Evolutionary conservation across 2,329 filamentous ascomycete species (phyloP).

Genomic region (Ascochyta pisi): DNA sequence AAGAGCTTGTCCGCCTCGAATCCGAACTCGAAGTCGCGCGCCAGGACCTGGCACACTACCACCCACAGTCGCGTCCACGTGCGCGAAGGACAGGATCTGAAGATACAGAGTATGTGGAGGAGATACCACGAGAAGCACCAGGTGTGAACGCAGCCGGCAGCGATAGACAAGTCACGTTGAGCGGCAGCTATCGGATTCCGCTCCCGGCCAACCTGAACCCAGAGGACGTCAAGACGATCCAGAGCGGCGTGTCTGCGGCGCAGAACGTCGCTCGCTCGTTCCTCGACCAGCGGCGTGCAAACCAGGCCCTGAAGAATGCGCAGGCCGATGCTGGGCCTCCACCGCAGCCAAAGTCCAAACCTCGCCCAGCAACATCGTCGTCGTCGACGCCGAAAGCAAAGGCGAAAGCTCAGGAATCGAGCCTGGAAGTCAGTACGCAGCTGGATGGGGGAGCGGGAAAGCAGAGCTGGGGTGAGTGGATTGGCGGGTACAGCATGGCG

Average conservation of each 20-base stretch:
- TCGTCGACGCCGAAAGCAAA: conserved; percentile 12
- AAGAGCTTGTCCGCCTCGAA: conserved; percentile 42
- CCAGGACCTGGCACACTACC: conserved; percentile 38
- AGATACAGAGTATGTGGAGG: conserved; percentile 36
- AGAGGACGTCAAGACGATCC: conserved; percentile 43
- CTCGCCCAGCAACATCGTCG: background rate
- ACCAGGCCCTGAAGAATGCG: conserved; percentile 6
- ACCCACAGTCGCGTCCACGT: conserved; percentile 2
- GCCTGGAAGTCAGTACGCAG: conserved; percentile 18
- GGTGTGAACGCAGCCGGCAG: background rate
- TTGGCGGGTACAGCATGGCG: conserved; percentile 48
- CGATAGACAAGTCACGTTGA: conserved; percentile 44
- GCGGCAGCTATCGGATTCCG: conserved; percentile 47
- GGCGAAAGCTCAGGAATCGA: conserved; percentile 3
- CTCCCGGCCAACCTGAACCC: conserved; percentile 42
- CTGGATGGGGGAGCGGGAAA: conserved; percentile 24
- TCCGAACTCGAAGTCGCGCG: conserved; percentile 43
- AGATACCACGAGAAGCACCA: conserved; percentile 30
- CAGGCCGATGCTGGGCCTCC: conserved; percentile 8
- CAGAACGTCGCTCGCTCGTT: conserved; percentile 45
- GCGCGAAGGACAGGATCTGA: conserved; percentile 5
- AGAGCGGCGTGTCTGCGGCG: conserved; percentile 43
- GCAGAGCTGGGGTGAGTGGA: conserved; percentile 48
- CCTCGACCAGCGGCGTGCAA: conserved; percentile 37
- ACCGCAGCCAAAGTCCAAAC: background rate